These are phyloP conservation scores for Clavariopsis aquatica DNA, from an alignment of 495 filamentous ascomycete genomes.

Conservation along the genomic window DNA sequence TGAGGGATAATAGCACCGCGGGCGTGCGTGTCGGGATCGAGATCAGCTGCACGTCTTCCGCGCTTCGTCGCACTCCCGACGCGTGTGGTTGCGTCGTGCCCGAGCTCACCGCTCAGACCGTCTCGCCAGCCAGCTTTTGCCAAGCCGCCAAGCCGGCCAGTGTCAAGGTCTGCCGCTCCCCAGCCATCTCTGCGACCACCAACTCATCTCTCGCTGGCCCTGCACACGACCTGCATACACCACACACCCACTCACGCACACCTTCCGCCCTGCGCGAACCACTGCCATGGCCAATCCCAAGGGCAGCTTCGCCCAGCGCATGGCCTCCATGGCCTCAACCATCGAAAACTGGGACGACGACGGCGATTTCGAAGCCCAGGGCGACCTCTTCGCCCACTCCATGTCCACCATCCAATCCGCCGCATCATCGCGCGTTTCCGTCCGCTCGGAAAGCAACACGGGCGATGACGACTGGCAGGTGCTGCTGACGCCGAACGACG, in stretches of 20 bases:
- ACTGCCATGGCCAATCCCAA: conserved; percentile 34
- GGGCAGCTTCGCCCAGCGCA: conserved; percentile 38
- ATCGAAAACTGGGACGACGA: conserved; percentile 88
- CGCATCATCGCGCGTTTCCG: conserved; percentile 75
- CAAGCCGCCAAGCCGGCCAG: not conserved
- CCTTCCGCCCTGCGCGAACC: conserved; percentile 11
- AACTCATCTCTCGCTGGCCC: conserved; percentile 2
- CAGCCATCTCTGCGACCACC: not conserved
- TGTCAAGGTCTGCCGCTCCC: not conserved
- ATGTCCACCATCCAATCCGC: conserved; percentile 69
- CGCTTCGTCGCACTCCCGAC: conserved; percentile 11
- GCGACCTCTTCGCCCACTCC: conserved; percentile 63
- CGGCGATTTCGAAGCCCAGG: conserved; percentile 74
- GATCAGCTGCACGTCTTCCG: not conserved
- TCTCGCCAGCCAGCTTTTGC: conserved; percentile 7
- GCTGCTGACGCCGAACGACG: conserved; percentile 74
- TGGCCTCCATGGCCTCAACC: conserved; percentile 28
- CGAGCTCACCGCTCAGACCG: not conserved
- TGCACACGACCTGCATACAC: conserved; percentile 1
- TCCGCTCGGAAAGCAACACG: conserved; percentile 69
- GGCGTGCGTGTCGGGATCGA: not conserved
- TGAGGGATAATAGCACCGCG: not conserved
- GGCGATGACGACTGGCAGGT: conserved; percentile 85
- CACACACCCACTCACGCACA: conserved; percentile 7
- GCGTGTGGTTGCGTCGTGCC: conserved; percentile 9